These are phyloP conservation scores for Aspergillus taichungensis DNA, from an alignment of 495 filamentous ascomycete genomes.

Conservation along the genomic window DNA sequence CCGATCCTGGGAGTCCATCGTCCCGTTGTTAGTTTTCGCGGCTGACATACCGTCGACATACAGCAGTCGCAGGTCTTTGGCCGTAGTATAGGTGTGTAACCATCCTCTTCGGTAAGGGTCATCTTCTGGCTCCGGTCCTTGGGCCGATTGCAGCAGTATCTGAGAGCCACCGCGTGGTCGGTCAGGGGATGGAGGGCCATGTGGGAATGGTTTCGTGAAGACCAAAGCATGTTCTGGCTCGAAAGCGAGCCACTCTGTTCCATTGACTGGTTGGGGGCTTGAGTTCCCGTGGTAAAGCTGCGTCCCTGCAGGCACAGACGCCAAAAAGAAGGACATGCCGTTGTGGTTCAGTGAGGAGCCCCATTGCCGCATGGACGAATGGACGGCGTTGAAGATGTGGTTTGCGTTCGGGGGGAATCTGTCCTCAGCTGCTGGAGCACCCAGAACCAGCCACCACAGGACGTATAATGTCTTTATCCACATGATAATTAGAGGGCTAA, in stretches of 20 bases:
- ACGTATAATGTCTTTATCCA: too few relatives aligned
- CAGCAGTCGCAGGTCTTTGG: slow-evolving; percentile 41
- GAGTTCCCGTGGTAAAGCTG: slow-evolving; percentile 54
- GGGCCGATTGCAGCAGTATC: not conserved
- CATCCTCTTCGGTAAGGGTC: slow-evolving; percentile 25
- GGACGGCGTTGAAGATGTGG: slow-evolving; percentile 58
- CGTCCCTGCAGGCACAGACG: slow-evolving; percentile 46
- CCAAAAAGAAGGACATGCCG: slow-evolving; percentile 57
- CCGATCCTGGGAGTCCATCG: slow-evolving; percentile 49
- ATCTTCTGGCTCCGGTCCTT: not conserved
- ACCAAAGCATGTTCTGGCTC: slow-evolving; percentile 58
- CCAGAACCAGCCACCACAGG: too few relatives aligned
- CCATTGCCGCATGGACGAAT: slow-evolving; percentile 62
- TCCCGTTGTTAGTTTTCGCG: slow-evolving; percentile 47
- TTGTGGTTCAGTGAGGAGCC: slow-evolving; percentile 61
- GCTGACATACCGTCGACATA: slow-evolving; percentile 55
- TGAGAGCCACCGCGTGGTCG: not conserved
- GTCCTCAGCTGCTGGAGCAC: not conserved
- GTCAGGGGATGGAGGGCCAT: slow-evolving; percentile 5
- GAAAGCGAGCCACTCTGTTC: slow-evolving; percentile 60
- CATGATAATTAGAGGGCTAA: too few relatives aligned
- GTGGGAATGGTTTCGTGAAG: slow-evolving; percentile 30
- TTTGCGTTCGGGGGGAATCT: slow-evolving; percentile 35
- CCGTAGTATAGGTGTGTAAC: slow-evolving; percentile 45
- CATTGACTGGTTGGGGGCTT: slow-evolving; percentile 27